A percentile compares a stretch with the other conserved stretches of the same genome.
Evolutionary conservation across 139 green algal species (phyloP).

Genomic region (Coelastrella sp.): DNA sequence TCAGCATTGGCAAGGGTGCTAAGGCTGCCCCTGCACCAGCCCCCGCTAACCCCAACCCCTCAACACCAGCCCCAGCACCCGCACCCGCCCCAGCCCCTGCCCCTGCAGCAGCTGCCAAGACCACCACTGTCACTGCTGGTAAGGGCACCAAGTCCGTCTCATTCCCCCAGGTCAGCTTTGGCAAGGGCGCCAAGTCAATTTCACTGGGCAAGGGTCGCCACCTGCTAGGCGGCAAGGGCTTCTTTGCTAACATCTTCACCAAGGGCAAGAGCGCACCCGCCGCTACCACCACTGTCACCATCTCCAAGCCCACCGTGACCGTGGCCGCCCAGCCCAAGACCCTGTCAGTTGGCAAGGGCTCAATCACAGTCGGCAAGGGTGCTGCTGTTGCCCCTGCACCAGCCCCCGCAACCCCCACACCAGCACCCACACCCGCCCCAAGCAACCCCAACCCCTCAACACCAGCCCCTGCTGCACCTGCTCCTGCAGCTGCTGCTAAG

Average conservation of each 20-base stretch:
- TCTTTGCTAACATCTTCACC: too few relatives aligned
- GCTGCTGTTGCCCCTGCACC: neutral
- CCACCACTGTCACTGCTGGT: neutral
- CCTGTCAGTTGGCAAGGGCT: neutral
- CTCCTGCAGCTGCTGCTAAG: neutral
- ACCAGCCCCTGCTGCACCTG: neutral
- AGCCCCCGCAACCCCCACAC: too few relatives aligned
- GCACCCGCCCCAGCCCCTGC: neutral
- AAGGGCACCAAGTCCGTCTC: neutral
- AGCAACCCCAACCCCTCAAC: neutral
- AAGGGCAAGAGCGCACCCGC: too few relatives aligned
- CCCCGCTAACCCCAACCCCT: neutral
- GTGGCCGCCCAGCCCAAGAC: neutral
- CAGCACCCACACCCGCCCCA: neutral
- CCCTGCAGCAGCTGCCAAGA: neutral
- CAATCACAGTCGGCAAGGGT: conserved; percentile 10
- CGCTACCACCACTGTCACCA: too few relatives aligned
- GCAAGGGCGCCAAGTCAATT: neutral
- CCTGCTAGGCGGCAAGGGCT: neutral
- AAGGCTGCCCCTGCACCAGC: neutral
- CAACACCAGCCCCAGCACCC: neutral
- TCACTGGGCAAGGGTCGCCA: neutral
- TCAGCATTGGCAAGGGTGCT: too few relatives aligned
- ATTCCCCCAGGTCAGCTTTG: neutral
- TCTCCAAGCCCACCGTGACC: neutral